Conservation (phyloP, 257 asterid genomes). For the Scutellaria minor region DNA sequence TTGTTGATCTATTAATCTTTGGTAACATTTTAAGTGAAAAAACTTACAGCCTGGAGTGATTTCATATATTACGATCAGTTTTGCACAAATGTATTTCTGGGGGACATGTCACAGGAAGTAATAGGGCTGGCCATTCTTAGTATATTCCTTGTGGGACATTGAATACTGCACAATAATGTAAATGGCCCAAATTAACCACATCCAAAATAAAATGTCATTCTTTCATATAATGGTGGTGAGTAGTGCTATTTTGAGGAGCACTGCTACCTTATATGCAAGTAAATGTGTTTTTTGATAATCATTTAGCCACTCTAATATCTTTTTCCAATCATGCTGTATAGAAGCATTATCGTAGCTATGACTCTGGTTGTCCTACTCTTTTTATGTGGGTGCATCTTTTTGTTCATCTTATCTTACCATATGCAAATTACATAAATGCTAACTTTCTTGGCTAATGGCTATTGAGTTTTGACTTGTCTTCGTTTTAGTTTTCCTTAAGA, state of each 20-base stretch:
- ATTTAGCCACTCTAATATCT: neutral
- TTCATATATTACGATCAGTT: neutral
- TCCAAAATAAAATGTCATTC: neutral
- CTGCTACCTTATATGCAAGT: constrained; percentile 19
- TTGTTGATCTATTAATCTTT: constrained; percentile 23
- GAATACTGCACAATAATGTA: constrained; percentile 12
- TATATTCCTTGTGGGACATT: neutral
- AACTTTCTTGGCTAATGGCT: neutral
- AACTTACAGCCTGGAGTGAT: neutral
- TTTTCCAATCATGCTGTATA: neutral
- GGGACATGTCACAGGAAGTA: neutral
- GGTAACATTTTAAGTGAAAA: constrained; percentile 5
- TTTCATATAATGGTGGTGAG: constrained; percentile 18
- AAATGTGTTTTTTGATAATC: neutral
- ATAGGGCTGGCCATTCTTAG: neutral
- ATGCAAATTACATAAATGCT: neutral
- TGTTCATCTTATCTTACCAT: neutral
- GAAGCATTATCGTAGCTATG: neutral
- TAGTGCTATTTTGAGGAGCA: neutral
- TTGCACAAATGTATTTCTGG: neutral
- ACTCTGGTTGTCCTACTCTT: constrained; percentile 17
- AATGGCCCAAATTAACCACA: neutral
- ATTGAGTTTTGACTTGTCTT: neutral
- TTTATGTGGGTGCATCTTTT: constrained; percentile 11
- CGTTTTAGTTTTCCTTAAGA: constrained; percentile 21